phyloP scores from a whole-genome alignment of 2,329 filamentous ascomycete genomes.

The Chaetomiaceae sp. region DNA sequence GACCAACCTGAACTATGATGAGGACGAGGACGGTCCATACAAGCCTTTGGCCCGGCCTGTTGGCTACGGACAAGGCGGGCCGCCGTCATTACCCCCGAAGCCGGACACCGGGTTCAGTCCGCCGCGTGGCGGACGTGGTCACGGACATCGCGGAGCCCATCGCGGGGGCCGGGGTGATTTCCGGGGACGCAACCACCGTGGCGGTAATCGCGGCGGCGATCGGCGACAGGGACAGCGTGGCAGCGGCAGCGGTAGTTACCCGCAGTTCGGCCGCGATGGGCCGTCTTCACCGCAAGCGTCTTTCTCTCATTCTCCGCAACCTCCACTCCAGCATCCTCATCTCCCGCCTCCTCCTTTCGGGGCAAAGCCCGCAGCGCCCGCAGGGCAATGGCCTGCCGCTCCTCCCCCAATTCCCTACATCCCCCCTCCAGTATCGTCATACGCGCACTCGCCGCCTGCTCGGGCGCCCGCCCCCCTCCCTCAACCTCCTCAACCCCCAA shows the following conservation, averaged over 20 bases:
- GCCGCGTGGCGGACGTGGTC: slow-evolving; percentile 15
- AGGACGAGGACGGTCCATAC: slow-evolving; percentile 64
- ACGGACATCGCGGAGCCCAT: slow-evolving; percentile 26
- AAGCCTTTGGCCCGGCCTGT: slow-evolving; percentile 63
- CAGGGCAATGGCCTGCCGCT: slow-evolving; percentile 20
- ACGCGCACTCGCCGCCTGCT: slow-evolving; percentile 6
- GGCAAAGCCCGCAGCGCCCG: slow-evolving; percentile 13
- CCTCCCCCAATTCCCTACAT: slow-evolving; percentile 7
- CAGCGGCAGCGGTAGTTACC: slow-evolving; percentile 27
- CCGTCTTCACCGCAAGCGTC: slow-evolving; percentile 14
- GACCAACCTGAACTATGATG: slow-evolving; percentile 58
- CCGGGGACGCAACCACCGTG: slow-evolving; percentile 40
- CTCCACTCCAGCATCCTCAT: slow-evolving; percentile 19
- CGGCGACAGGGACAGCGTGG: slow-evolving; percentile 33
- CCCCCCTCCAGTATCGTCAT: slow-evolving; percentile 14
- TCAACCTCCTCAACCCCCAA: slow-evolving; percentile 13
- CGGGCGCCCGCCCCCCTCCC: slow-evolving; percentile 6
- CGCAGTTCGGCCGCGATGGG: slow-evolving; percentile 11
- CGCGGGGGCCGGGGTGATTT: slow-evolving; percentile 40
- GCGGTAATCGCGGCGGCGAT: slow-evolving; percentile 31
- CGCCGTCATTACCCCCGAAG: slow-evolving; percentile 32
- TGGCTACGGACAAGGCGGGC: slow-evolving; percentile 49
- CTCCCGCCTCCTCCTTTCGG: slow-evolving; percentile 24
- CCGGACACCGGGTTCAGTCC: slow-evolving; percentile 30
- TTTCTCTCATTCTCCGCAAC: slow-evolving; percentile 12